phyloP scores from a whole-genome alignment of 1,139 yeast species.

The Pichia sp. region DNA sequence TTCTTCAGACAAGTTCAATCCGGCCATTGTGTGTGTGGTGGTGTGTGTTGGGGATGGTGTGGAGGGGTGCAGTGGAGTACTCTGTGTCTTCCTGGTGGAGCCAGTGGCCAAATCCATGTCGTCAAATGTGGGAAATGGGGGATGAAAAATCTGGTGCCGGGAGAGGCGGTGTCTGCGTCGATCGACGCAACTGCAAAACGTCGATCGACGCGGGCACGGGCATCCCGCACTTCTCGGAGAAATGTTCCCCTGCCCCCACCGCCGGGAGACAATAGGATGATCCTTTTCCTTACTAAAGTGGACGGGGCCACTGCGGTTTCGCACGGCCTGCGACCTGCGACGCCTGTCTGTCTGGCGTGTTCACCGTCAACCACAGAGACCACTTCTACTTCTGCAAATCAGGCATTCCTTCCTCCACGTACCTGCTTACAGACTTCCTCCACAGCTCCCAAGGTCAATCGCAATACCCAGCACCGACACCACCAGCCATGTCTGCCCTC shows the following conservation, averaged over 20 bases:
- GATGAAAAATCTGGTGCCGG: background rate
- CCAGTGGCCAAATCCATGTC: too few relatives aligned
- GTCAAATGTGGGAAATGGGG: background rate
- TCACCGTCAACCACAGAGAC: too few relatives aligned
- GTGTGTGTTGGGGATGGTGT: background rate
- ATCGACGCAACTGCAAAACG: conserved; percentile 1
- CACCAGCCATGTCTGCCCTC: conserved; percentile 5
- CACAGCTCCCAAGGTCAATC: too few relatives aligned
- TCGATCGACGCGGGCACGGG: background rate
- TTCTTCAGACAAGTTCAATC: conserved; percentile 56
- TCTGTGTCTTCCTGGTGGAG: too few relatives aligned
- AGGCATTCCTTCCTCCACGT: too few relatives aligned
- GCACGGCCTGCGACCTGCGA: background rate
- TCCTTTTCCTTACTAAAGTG: too few relatives aligned
- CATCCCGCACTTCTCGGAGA: conserved; percentile 2
- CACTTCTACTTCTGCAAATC: too few relatives aligned
- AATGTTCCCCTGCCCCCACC: background rate
- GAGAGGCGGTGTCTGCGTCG: conserved; percentile 1
- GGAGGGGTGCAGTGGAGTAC: too few relatives aligned
- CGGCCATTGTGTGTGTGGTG: conserved; percentile 24
- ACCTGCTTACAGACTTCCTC: too few relatives aligned
- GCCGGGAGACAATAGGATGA: too few relatives aligned
- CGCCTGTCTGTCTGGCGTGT: too few relatives aligned
- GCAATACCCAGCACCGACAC: too few relatives aligned
- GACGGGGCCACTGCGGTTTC: background rate